These are phyloP conservation scores for Naganishia cerealis DNA, from an alignment of 1,284 basidiomycete genomes.

Conservation along the genomic window DNA sequence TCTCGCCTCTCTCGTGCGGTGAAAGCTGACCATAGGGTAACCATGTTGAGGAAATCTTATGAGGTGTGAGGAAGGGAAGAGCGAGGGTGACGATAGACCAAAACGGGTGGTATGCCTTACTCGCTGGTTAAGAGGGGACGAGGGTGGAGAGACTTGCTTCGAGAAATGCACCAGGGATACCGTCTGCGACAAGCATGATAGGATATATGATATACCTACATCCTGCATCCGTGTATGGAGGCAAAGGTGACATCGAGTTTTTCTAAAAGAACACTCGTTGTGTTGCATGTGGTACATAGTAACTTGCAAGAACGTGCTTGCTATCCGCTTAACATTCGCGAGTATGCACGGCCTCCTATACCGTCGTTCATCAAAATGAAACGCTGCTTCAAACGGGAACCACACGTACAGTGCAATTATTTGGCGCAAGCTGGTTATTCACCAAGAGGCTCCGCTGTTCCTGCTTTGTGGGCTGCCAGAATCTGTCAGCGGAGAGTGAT, in stretches of 20 bases:
- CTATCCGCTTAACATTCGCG: neutral
- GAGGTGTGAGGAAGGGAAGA: neutral
- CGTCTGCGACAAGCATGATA: neutral
- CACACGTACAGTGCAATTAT: neutral
- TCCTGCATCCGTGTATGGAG: neutral
- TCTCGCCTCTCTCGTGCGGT: constrained; percentile 33
- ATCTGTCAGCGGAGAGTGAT: too few relatives aligned
- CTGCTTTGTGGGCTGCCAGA: too few relatives aligned
- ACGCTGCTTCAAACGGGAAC: neutral
- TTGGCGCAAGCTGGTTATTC: neutral
- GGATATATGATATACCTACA: neutral
- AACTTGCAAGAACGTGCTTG: constrained; percentile 1
- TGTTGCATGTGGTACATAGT: neutral
- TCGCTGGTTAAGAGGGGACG: neutral
- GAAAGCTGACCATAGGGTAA: constrained; percentile 24
- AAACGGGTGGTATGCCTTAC: neutral
- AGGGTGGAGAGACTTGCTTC: constrained; percentile 3
- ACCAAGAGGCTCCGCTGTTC: neutral
- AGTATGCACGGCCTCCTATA: neutral
- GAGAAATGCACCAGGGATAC: neutral
- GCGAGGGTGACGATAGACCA: neutral
- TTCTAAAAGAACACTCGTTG: neutral
- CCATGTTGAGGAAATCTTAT: constrained; percentile 4
- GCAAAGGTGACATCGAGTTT: neutral
- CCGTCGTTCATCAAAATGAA: neutral